phyloP scores from a whole-genome alignment of 768 basidiomycete genomes.

The Dacryopinax spathularia region DNA sequence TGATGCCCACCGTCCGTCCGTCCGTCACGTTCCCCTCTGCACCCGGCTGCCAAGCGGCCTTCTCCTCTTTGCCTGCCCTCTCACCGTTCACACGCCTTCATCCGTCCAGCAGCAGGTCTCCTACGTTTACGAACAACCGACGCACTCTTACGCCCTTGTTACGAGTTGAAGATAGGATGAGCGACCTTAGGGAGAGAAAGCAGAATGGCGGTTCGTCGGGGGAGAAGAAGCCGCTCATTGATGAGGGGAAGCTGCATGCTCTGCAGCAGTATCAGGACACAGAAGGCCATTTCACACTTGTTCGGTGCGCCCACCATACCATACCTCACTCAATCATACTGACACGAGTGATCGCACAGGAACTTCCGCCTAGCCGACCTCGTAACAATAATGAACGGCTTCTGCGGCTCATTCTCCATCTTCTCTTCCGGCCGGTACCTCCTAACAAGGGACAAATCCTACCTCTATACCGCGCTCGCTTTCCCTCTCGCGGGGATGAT shows the following conservation, averaged over 20 bases:
- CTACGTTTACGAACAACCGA: not conserved
- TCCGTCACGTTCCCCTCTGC: not conserved
- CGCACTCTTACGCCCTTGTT: not conserved
- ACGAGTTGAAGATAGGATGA: not conserved
- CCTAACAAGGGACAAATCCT: slow-evolving; percentile 56
- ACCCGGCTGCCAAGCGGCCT: not conserved
- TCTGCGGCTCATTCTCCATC: slow-evolving; percentile 91
- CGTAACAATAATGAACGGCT: slow-evolving; percentile 97
- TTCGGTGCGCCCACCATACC: slow-evolving; percentile 46
- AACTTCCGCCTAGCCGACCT: slow-evolving; percentile 97
- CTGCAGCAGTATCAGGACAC: slow-evolving; percentile 76
- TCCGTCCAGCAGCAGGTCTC: too few species aligned
- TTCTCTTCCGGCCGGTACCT: slow-evolving; percentile 88
- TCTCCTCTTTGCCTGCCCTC: not conserved
- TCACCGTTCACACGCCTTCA: not conserved
- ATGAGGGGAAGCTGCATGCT: slow-evolving; percentile 27
- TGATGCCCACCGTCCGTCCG: not conserved
- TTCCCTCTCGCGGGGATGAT: slow-evolving; percentile 87
- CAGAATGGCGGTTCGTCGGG: slow-evolving; percentile 14
- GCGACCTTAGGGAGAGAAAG: slow-evolving; percentile 18
- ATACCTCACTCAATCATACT: slow-evolving; percentile 14
- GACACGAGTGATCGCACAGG: slow-evolving; percentile 30
- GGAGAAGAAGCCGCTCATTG: not conserved
- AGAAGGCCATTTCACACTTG: slow-evolving; percentile 92
- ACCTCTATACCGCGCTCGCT: slow-evolving; percentile 72